Conservation (phyloP, 371 early-diverging fungal species). For the Saksenaea oblongispora region DNA sequence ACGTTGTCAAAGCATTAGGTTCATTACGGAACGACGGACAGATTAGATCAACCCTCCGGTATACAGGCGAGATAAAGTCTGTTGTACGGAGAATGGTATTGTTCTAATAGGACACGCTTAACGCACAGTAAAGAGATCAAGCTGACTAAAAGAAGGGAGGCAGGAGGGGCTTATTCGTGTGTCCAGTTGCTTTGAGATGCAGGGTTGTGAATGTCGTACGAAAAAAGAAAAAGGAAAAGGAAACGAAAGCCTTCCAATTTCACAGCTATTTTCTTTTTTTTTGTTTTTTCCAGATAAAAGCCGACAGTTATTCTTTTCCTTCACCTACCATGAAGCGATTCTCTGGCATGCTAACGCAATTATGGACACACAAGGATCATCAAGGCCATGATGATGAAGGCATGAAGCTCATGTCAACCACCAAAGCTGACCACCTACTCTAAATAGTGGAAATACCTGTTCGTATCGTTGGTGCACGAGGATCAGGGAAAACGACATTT, state of each 20-base stretch:
- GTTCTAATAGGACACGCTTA: background rate
- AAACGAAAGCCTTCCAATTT: background rate
- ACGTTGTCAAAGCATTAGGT: background rate
- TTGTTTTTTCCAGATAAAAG: background rate
- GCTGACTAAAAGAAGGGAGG: background rate
- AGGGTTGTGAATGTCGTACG: background rate
- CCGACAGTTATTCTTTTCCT: background rate
- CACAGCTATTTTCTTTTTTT: background rate
- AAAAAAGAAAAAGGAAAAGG: background rate
- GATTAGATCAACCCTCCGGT: background rate
- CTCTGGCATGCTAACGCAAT: background rate
- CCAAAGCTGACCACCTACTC: background rate
- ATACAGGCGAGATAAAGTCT: no score
- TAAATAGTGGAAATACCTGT: conserved; percentile 7
- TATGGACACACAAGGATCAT: background rate
- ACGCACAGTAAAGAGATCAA: background rate
- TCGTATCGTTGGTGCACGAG: conserved; percentile 28
- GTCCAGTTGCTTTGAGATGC: background rate
- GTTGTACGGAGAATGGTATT: background rate
- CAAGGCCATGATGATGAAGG: background rate
- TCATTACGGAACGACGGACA: background rate
- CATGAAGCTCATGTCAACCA: background rate
- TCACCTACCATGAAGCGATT: background rate
- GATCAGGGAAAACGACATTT: conserved; percentile 40
- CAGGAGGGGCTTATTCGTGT: background rate